Evolutionary conservation across 169 alveolate species (phyloP), one percentile per base, ranked within the genome.

Genomic region (Eimeria zaria): DNA sequence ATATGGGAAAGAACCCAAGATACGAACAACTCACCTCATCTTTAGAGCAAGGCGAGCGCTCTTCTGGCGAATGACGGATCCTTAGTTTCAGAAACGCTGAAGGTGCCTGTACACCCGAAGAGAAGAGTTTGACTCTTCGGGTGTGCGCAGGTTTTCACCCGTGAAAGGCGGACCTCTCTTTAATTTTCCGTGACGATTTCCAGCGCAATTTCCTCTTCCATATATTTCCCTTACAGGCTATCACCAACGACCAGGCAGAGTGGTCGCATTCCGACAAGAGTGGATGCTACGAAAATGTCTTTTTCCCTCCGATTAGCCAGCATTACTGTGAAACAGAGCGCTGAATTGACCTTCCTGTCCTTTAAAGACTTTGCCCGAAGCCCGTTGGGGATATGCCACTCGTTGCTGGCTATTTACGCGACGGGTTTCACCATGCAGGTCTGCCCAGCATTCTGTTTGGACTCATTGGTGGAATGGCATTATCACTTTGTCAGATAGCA

Each of bases 371-470:
- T 93, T 78, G 88, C 78, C 89, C 89, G 89, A 51, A 83, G 93
- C 64, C 96, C 96, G 6, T 36, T 93, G 48, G 96, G 96, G 71
- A 93, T 93, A 60, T 73, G 96, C 89, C 96, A 93, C 88, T 53
- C 92, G 22, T 67, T 93, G 76, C 93, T 93, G 76, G 81, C 88
- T 30, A 81, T 81, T 64, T 93, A 93, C 53, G 93, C 94, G 11
- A 55, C 80, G 27, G 96, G 96, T 16, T 93, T 71, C 51, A 93
- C 96, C 60, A 69, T 83, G 74, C 96, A 93, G 96, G 96, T 93
- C 71, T 39, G 88, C 55, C 46, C 46, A 14, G 46, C 33, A 6
- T 48, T 76, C 55, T 46, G n/a, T 24, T 44, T 27, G 36, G 71
- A 71, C 44, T 30, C 33, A 5, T 24, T 36, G 30, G 36, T n/a